Conservation (phyloP, 2,329 filamentous ascomycete genomes). For the Xylariaceae sp. region DNA sequence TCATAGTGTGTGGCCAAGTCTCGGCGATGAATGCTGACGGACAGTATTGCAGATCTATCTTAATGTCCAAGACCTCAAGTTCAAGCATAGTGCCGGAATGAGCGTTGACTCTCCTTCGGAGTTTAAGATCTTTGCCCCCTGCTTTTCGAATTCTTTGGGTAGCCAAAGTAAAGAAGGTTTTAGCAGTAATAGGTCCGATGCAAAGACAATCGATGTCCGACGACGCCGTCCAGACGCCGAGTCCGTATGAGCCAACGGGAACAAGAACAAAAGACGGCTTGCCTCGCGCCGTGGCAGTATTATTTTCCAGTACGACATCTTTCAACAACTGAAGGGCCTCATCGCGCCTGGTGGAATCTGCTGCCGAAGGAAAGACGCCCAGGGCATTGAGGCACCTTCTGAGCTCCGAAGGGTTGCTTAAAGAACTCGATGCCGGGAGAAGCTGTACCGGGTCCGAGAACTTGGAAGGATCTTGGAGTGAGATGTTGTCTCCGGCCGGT, state of each 20-base stretch:
- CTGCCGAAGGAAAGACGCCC: slow-evolving; percentile 43
- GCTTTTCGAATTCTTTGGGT: slow-evolving; percentile 51
- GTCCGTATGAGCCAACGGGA: slow-evolving; percentile 62
- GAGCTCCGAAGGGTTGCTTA: slow-evolving; percentile 36
- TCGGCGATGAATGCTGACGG: slow-evolving; percentile 53
- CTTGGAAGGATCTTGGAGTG: slow-evolving; percentile 23
- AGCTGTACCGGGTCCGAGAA: slow-evolving; percentile 36
- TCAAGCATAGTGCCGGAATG: slow-evolving; percentile 62
- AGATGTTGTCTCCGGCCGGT: slow-evolving; percentile 5
- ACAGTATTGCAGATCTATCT: slow-evolving; percentile 64
- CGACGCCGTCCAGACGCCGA: slow-evolving; percentile 56
- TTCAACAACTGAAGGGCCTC: slow-evolving; percentile 46
- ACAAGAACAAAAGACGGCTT: slow-evolving; percentile 47
- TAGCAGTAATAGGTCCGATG: slow-evolving; percentile 57
- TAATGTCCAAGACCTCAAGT: slow-evolving; percentile 53
- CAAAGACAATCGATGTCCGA: slow-evolving; percentile 65
- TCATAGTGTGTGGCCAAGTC: slow-evolving; percentile 47
- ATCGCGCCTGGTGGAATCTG: slow-evolving; percentile 41
- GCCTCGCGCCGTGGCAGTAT: slow-evolving; percentile 22
- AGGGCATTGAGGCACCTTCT: slow-evolving; percentile 37
- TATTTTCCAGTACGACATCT: slow-evolving; percentile 37
- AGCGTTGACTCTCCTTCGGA: slow-evolving; percentile 56
- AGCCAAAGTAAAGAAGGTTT: slow-evolving; percentile 58
- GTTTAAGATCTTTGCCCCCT: slow-evolving; percentile 39
- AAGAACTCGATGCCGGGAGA: slow-evolving; percentile 27